A percentile compares a stretch with the other conserved stretches of the same genome.
Conservation (phyloP, 257 asterid genomes). For the Solanum pinnatisectum region DNA sequence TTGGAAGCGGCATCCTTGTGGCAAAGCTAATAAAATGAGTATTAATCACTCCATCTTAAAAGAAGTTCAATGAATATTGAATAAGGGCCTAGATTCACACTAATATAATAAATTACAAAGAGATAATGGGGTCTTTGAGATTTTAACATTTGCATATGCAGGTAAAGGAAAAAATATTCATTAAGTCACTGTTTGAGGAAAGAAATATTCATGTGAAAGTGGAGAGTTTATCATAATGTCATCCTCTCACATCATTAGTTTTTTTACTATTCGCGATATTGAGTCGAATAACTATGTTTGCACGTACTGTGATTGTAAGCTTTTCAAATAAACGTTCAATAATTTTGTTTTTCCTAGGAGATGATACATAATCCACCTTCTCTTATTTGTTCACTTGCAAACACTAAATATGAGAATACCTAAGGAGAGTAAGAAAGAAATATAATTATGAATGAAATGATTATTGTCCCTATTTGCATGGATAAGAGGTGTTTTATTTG, state of each 20-base stretch:
- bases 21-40: background rate
- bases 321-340: background rate
- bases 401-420: background rate
- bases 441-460: background rate
- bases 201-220: background rate
- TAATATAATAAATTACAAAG: background rate
- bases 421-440: background rate
- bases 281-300: background rate
- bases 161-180: background rate
- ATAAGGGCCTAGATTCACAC: background rate
- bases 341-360: background rate
- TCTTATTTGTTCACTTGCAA: background rate
- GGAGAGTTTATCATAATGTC: background rate
- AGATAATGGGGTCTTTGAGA: background rate
- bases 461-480: background rate
- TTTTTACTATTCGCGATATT: background rate
- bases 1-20: background rate
- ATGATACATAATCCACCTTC: background rate
- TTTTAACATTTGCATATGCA: background rate
- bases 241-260: background rate
- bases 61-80: background rate
- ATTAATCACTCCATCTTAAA: background rate
- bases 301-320: background rate
- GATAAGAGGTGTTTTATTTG: background rate
- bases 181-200: background rate